Conservation (phyloP, 2,329 filamentous ascomycete species). For the Arthrobotrys conoides region DNA sequence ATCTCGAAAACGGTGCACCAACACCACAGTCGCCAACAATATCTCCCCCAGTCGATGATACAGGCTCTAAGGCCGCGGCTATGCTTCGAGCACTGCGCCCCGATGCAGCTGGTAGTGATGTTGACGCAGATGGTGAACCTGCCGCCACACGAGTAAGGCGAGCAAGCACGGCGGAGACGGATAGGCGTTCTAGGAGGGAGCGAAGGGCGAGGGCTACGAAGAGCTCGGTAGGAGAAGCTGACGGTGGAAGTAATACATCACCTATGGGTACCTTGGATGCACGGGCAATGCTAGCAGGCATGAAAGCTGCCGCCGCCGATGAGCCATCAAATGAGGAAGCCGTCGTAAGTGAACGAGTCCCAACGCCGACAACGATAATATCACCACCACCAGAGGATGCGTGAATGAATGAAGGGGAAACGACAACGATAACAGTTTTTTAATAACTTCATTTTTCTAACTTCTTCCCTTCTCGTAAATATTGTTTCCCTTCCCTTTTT, state of each 20-base stretch:
- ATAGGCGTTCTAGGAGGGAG: slow-evolving; percentile 52
- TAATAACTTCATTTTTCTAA: slow-evolving; percentile 62
- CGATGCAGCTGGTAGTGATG: slow-evolving; percentile 37
- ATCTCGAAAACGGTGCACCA: slow-evolving; percentile 15
- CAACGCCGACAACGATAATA: slow-evolving; percentile 60
- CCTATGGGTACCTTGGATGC: slow-evolving; percentile 52
- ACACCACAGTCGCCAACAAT: background rate
- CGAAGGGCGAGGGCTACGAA: slow-evolving; percentile 47
- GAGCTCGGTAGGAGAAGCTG: slow-evolving; percentile 21
- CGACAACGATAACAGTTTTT: slow-evolving; percentile 40
- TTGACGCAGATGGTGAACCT: slow-evolving; percentile 56
- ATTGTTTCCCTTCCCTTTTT: slow-evolving; percentile 60
- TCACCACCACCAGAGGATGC: slow-evolving; percentile 61
- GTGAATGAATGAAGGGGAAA: slow-evolving; percentile 27
- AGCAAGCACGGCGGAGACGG: slow-evolving; percentile 53
- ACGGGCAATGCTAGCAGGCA: slow-evolving; percentile 54
- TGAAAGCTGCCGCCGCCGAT: slow-evolving; percentile 55
- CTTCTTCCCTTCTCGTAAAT: slow-evolving; percentile 62
- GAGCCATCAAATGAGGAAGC: slow-evolving; percentile 59
- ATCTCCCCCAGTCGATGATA: slow-evolving; percentile 24
- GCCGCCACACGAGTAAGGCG: slow-evolving; percentile 25
- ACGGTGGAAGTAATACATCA: slow-evolving; percentile 42
- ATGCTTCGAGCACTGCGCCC: slow-evolving; percentile 54
- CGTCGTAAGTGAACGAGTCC: slow-evolving; percentile 37
- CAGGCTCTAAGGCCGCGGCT: slow-evolving; percentile 48